A percentile compares a stretch with the other conserved stretches of the same genome.
Conservation (phyloP, 176 grass and related monocot species). For the Chloris gayana region DNA sequence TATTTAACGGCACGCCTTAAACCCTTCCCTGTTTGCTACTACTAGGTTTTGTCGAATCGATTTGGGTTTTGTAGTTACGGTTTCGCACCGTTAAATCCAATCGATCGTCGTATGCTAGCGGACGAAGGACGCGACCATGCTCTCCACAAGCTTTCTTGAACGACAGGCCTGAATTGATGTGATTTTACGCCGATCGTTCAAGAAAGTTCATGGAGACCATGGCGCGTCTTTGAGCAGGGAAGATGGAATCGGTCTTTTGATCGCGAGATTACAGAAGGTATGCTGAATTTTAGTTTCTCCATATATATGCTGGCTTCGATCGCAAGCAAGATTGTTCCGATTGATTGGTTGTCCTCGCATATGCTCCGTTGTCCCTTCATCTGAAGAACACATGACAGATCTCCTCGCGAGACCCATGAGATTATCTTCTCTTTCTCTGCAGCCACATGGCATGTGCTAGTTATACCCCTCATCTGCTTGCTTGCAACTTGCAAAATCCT, state of each 20-base stretch:
- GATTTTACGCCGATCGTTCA: slow-evolving; percentile 53
- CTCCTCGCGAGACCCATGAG: not conserved
- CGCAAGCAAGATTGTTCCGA: slow-evolving; percentile 10
- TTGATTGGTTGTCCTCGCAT: slow-evolving; percentile 6
- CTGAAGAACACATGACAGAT: slow-evolving; percentile 14
- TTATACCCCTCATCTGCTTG: not conserved
- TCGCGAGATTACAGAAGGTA: not conserved
- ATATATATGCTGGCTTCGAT: slow-evolving; percentile 30
- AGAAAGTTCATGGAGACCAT: slow-evolving; percentile 54
- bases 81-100: too few species aligned
- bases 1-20: not conserved
- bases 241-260: not conserved
- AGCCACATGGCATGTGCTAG: slow-evolving; percentile 27
- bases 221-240: not conserved
- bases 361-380: slow-evolving; percentile 27
- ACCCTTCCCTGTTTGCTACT: not conserved
- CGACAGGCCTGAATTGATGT: slow-evolving; percentile 33
- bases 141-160: slow-evolving; percentile 81
- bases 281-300: not conserved
- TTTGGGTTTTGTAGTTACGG: too few species aligned
- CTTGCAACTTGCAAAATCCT: not conserved
- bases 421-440: not conserved
- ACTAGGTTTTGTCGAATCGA: not conserved
- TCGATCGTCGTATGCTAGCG: too few species aligned
- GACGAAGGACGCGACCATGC: slow-evolving; percentile 30